Base-by-base conservation (phyloP, 2,329 filamentous ascomycete genomes). In the Pseudogymnoascus sp. region DNA sequence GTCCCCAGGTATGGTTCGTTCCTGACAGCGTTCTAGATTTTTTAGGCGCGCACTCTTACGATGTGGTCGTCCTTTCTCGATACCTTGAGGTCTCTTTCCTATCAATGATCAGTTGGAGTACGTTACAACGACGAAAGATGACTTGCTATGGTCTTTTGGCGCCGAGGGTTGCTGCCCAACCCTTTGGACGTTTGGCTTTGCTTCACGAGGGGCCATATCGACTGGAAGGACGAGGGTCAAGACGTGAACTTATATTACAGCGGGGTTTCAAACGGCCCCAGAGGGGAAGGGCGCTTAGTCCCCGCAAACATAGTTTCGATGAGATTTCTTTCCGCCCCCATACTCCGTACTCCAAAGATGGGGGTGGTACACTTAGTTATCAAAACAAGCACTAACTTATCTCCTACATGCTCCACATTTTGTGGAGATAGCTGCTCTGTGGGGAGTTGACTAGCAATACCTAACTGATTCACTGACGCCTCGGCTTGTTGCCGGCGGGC, bases 31-130 rank as follows among this genome's bases (percentile, higher is more conserved):
- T 64, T 64, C 62, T 34, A 16, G 11, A 6, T 38, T 12, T 38
- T n/a, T 12, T 68, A 63, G 64, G 64, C 63, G 65, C 64, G 38
- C n/a, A 61, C 64, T 68, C 46, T 63, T 69, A 44, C 64, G 65
- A 67, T 66, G 64, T 64, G 63, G 63, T 63, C 42, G 63, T 65
- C 64, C 63, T 62, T 67, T 70, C 66, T 65, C 66, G 62, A 68
- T 68, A 63, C 65, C 68, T 65, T 69, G 65, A 66, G 65, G 66
- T 63, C 64, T 64, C 62, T 61, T 37, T 60, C 59, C 63, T 70
- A 67, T 68, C 40, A 66, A 67, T 42, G 61, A 65, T 69, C 61
- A 65, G 65, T 66, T 60, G 67, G 65, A 66, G 63, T 63, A 68
- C 42, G 61, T 61, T 12, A 14, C 10, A 50, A 64, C 62, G 5